Percentiles rank a stretch among this genome's conserved stretches.
These are phyloP conservation scores for Cytospora mali DNA, from an alignment of 2,329 filamentous ascomycete species.

Conservation along the genomic window DNA sequence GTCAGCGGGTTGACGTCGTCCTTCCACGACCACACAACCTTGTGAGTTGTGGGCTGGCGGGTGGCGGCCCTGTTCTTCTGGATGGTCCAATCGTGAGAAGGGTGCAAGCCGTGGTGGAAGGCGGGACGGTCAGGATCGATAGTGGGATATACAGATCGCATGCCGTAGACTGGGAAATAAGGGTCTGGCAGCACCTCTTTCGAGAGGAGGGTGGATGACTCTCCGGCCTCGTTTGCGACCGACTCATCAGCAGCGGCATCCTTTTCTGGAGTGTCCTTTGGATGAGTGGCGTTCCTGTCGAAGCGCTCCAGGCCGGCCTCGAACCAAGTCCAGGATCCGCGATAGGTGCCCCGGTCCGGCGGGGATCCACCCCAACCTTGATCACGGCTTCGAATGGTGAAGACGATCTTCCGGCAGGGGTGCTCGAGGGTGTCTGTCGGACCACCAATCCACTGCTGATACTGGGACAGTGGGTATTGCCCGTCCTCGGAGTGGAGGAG, in stretches of 20 bases:
- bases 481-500: conserved; percentile 32
- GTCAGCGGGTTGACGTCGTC: conserved; percentile 52
- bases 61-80: conserved; percentile 50
- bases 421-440: conserved; percentile 45
- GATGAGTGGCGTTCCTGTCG: conserved; percentile 36
- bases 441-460: conserved; percentile 44
- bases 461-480: conserved; percentile 35
- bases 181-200: conserved; percentile 9
- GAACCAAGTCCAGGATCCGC: conserved; percentile 63
- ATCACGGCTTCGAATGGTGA: conserved; percentile 58
- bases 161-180: conserved; percentile 33
- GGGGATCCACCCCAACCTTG: conserved; percentile 56
- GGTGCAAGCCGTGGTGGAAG: conserved; percentile 44
- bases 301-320: conserved; percentile 63
- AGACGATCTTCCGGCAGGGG: conserved; percentile 64
- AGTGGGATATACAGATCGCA: conserved; percentile 28
- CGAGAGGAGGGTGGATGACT: not conserved
- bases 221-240: conserved; percentile 8
- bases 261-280: conserved; percentile 7
- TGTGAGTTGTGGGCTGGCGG: conserved; percentile 42
- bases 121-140: conserved; percentile 29
- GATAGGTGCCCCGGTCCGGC: conserved; percentile 44
- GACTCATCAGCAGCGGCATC: not conserved
- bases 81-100: conserved; percentile 45
- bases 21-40: conserved; percentile 55